Evolutionary conservation across 768 basidiomycete genomes (phyloP), one percentile per base, ranked within the genome.

Genomic region (Rhizopogon salebrosus): DNA sequence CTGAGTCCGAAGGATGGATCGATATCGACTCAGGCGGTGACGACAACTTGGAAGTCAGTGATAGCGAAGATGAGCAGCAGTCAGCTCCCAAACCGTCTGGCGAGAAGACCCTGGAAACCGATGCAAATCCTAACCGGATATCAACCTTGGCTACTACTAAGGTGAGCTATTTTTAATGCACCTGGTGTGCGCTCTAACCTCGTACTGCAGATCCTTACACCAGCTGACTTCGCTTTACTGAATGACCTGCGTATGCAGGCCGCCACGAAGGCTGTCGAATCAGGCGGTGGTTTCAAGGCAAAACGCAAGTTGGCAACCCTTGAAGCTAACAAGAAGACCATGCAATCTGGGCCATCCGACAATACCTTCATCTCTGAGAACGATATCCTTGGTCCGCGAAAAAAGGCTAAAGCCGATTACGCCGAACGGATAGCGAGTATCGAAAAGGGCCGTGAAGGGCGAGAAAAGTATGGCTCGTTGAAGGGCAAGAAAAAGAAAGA

Each of bases 401-500:
- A 98, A 73, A 95, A 94, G 74, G 77, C 79, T 31, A 99, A 98
- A 70, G 83, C 91, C 1, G 87, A 90, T 65, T 98, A 98, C 66
- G 91, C 90, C 51, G 95, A 95, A 63, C 87, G 95, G 18, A 80
- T 98, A 70, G 95, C 89, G 4, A 88, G 86, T 7, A 89, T 98
- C 57, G 84, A 88, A 64, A 91, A 92, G 65, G 95, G 95, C 0
- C 80, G 95, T 36, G 95, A 98, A 69, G 95, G 93, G 0, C 80
- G 95, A 45, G 95, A 95, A 66, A 95, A 95, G 72, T 97, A 85
- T 64, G 90, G 90, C 20, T 89, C 89, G 36, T 72, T 81, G 59
- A 95, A 88, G 72, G 93, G 92, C n/a, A 94, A 95, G 75, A 88
- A 90, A 71, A 91, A 83, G 54, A 92, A 92, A 66, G 90, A 76